These are phyloP conservation scores for Toxoplasma gondii DNA, from an alignment of 169 alveolate species.

Conservation along the genomic window DNA sequence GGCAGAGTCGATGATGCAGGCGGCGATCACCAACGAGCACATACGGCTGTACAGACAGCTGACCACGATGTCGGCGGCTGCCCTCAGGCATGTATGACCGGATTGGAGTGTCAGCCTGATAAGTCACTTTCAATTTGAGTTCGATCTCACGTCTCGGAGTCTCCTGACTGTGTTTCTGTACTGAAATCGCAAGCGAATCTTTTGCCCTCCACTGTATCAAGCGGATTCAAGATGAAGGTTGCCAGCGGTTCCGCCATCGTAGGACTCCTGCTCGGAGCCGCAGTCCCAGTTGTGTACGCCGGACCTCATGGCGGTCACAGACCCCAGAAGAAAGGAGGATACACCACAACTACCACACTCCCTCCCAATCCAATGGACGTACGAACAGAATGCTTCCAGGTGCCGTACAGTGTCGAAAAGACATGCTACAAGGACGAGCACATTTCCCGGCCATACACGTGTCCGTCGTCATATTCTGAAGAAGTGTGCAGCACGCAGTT, in stretches of 20 bases:
- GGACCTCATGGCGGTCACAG: background rate
- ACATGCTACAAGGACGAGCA: conserved; percentile 59
- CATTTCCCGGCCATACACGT: conserved; percentile 50
- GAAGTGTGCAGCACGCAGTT: conserved; percentile 35
- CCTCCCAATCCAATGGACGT: conserved; percentile 6
- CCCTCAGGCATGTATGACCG: no score
- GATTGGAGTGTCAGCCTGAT: background rate
- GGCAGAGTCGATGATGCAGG: no score
- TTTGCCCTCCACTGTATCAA: background rate
- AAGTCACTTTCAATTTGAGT: background rate
- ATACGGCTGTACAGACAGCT: background rate
- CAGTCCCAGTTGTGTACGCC: background rate
- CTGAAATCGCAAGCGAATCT: background rate
- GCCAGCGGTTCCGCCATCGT: background rate
- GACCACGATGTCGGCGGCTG: background rate
- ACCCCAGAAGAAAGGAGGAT: background rate
- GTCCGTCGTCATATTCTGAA: conserved; percentile 43
- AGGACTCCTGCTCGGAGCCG: background rate
- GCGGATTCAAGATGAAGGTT: background rate
- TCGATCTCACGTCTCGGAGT: background rate
- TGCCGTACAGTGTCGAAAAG: conserved; percentile 65
- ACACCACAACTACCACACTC: background rate
- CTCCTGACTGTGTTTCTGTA: background rate
- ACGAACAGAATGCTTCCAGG: conserved; percentile 53
- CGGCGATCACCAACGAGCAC: background rate